These are phyloP conservation scores for Clavispora carvajalis DNA, from an alignment of 805 yeast species.

Conservation along the genomic window DNA sequence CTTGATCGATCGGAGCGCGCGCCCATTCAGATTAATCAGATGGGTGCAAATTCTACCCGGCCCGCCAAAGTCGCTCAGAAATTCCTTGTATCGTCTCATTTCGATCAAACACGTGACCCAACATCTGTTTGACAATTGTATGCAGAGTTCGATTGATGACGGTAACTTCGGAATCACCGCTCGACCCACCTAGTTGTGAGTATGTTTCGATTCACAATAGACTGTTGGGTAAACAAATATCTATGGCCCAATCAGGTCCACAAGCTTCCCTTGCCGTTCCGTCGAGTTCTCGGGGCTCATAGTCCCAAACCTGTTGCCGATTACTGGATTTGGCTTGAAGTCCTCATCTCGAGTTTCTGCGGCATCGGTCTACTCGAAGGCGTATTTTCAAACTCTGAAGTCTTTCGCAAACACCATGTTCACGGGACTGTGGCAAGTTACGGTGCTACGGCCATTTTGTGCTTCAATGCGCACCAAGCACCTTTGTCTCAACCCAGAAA, in stretches of 20 bases:
- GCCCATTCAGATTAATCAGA: too few species aligned
- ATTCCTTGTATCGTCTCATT: too few species aligned
- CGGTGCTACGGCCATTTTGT: slow-evolving; percentile 59
- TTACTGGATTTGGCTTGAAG: slow-evolving; percentile 42
- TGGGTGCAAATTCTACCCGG: too few species aligned
- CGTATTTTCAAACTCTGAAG: slow-evolving; percentile 36
- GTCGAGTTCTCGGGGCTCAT: slow-evolving; percentile 38
- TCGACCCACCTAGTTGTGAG: background rate
- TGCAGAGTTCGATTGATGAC: too few species aligned
- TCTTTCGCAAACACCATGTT: slow-evolving; percentile 35
- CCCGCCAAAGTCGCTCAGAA: too few species aligned
- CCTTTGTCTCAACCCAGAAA: slow-evolving; percentile 67
- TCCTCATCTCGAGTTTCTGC: slow-evolving; percentile 40
- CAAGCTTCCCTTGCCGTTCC: slow-evolving; percentile 29
- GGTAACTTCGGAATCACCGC: too few species aligned
- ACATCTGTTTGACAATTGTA: too few species aligned
- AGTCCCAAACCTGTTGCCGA: slow-evolving; percentile 27
- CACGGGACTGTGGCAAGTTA: slow-evolving; percentile 51
- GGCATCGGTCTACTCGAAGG: slow-evolving; percentile 45
- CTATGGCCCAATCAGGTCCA: slow-evolving; percentile 25
- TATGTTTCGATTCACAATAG: slow-evolving; percentile 35
- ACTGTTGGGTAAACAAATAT: slow-evolving; percentile 23
- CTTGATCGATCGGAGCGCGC: too few species aligned
- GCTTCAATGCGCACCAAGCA: slow-evolving; percentile 49
- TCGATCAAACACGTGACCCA: too few species aligned